phyloP scores from a whole-genome alignment of 1,284 basidiomycete species.

The Ceraceosorus bombacis region DNA sequence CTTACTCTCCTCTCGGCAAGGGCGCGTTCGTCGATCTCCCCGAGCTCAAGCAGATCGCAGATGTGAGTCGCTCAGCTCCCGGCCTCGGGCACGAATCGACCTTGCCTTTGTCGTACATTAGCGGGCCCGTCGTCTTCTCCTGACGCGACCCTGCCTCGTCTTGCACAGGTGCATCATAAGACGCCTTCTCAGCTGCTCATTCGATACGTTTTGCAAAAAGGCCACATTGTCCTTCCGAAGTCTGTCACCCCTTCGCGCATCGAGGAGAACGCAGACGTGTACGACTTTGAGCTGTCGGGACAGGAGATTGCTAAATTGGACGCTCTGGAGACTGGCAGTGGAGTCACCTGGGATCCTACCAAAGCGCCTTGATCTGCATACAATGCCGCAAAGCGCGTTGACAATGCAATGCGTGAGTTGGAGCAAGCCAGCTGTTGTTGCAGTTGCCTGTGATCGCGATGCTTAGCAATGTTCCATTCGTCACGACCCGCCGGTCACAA shows the following conservation, averaged over 20 bases:
- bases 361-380: background rate
- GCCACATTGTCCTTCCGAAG: slow-evolving; percentile 62
- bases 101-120: slow-evolving; percentile 33
- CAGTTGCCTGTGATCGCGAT: too few relatives aligned
- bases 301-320: slow-evolving; percentile 57
- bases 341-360: slow-evolving; percentile 13
- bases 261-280: slow-evolving; percentile 61
- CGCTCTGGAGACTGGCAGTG: slow-evolving; percentile 11
- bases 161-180: slow-evolving; percentile 56
- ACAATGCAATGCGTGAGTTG: too few relatives aligned
- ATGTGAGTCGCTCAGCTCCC: slow-evolving; percentile 56
- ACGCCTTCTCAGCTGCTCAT: slow-evolving; percentile 66
- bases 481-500: too few relatives aligned
- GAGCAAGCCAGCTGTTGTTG: too few relatives aligned
- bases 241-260: slow-evolving; percentile 64
- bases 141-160: slow-evolving; percentile 21
- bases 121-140: background rate
- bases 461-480: too few relatives aligned
- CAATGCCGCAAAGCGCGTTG: too few relatives aligned
- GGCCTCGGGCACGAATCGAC: slow-evolving; percentile 51
- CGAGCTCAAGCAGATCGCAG: slow-evolving; percentile 6
- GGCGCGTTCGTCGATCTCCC: slow-evolving; percentile 15
- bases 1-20: slow-evolving; percentile 41
- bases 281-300: slow-evolving; percentile 61
- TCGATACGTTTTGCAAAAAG: slow-evolving; percentile 64